Evolutionary conservation across 208 protist species (phyloP).

Genomic region (Acanthamoeba royreba): DNA sequence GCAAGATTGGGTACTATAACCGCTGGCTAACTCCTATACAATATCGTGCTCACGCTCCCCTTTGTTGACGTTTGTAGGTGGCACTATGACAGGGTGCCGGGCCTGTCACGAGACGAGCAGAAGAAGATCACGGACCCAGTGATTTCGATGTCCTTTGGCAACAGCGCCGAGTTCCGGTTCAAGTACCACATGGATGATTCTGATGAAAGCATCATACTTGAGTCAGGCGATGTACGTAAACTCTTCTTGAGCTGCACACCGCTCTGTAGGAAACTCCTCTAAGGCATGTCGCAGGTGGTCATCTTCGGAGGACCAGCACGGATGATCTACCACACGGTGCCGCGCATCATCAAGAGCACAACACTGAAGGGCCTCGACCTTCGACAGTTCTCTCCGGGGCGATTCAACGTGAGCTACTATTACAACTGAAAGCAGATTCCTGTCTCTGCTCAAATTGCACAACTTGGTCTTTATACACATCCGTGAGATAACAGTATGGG

Average conservation of each 20-base stretch:
- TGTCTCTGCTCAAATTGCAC: no score
- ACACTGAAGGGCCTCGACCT: not conserved
- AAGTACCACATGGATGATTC: not conserved
- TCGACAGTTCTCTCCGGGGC: not conserved
- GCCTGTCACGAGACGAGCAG: not conserved
- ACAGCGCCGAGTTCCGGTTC: constrained; percentile 14
- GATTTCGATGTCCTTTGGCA: constrained; percentile 32
- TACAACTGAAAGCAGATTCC: constrained; percentile 13
- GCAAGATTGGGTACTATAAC: not conserved
- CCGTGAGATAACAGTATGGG: no score
- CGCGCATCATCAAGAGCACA: not conserved
- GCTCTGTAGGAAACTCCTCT: no score
- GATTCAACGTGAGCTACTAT: constrained; percentile 37
- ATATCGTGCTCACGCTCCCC: no score
- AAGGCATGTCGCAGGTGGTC: not conserved
- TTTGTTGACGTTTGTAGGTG: not conserved
- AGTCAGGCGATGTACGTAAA: not conserved
- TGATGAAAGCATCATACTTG: not conserved
- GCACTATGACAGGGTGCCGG: not conserved
- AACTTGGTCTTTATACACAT: no score
- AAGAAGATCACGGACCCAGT: not conserved
- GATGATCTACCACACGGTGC: constrained; percentile 23
- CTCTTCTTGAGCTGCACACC: not conserved
- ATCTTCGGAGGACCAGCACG: not conserved
- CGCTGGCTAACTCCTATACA: not conserved